phyloP scores from a whole-genome alignment of 1,284 basidiomycete genomes.

The Veloboletus limbatus region DNA sequence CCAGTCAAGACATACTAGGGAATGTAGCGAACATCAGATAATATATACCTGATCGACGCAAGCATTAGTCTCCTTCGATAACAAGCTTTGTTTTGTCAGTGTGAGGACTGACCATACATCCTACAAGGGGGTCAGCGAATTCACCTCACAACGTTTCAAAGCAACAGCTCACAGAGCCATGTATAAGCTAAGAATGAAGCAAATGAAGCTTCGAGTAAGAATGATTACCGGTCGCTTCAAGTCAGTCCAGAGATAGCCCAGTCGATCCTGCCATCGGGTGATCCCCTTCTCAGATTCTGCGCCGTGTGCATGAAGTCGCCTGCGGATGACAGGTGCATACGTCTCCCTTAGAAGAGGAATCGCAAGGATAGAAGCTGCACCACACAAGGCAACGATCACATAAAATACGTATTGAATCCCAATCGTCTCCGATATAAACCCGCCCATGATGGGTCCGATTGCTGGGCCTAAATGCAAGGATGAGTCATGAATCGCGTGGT shows the following conservation, averaged over 20 bases:
- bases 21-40: slow-evolving; percentile 71
- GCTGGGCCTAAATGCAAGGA: slow-evolving; percentile 19
- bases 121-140: slow-evolving; percentile 15
- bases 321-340: slow-evolving; percentile 36
- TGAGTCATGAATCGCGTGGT: slow-evolving; percentile 6
- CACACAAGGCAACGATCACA: slow-evolving; percentile 33
- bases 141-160: neutral
- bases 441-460: slow-evolving; percentile 33
- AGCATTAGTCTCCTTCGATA: slow-evolving; percentile 15
- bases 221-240: slow-evolving; percentile 37
- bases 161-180: slow-evolving; percentile 42
- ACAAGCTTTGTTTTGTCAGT: neutral
- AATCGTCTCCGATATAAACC: slow-evolving; percentile 34
- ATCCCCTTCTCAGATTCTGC: slow-evolving; percentile 22
- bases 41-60: slow-evolving; percentile 31
- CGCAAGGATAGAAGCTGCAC: slow-evolving; percentile 25
- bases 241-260: slow-evolving; percentile 33
- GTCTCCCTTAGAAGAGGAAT: slow-evolving; percentile 38
- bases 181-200: slow-evolving; percentile 43
- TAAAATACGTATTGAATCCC: slow-evolving; percentile 39
- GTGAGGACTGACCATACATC: slow-evolving; percentile 30
- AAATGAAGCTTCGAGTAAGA: slow-evolving; percentile 40
- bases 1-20: slow-evolving; percentile 22
- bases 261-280: slow-evolving; percentile 7
- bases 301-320: slow-evolving; percentile 11